A percentile compares a stretch with the other conserved stretches of the same genome.
phyloP scores from a whole-genome alignment of 2,329 filamentous ascomycete genomes.

The Raffaelea albimanens region DNA sequence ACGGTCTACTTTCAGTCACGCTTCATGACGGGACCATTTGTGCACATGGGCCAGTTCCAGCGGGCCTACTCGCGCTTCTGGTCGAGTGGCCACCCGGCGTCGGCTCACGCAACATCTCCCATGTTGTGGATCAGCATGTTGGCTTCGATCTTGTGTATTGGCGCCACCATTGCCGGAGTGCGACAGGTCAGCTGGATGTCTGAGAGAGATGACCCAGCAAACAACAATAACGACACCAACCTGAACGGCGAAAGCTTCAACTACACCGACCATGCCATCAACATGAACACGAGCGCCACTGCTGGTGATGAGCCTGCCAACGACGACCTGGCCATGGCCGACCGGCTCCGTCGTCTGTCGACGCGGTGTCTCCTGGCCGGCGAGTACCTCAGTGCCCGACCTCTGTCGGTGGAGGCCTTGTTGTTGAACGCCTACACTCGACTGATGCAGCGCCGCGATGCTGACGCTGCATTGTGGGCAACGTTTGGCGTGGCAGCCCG shows the following conservation, averaged over 20 bases:
- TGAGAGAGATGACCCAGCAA: slow-evolving; percentile 11
- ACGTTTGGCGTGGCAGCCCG: slow-evolving; percentile 36
- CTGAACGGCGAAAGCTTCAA: neutral
- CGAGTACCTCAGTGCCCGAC: slow-evolving; percentile 33
- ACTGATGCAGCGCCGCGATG: slow-evolving; percentile 29
- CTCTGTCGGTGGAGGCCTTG: slow-evolving; percentile 38
- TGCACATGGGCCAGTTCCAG: slow-evolving; percentile 35
- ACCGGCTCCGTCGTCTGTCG: slow-evolving; percentile 20
- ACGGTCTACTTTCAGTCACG: slow-evolving; percentile 28
- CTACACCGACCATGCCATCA: neutral
- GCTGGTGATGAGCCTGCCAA: slow-evolving; percentile 10
- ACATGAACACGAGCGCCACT: neutral
- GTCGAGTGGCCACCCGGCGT: slow-evolving; percentile 15
- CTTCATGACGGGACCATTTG: slow-evolving; percentile 26
- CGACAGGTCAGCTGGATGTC: slow-evolving; percentile 17
- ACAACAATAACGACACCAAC: neutral
- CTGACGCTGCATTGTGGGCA: slow-evolving; percentile 36
- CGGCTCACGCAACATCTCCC: slow-evolving; percentile 25
- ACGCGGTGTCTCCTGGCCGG: slow-evolving; percentile 38
- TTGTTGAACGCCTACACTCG: slow-evolving; percentile 35
- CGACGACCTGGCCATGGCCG: slow-evolving; percentile 5
- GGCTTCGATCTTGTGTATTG: slow-evolving; percentile 35
- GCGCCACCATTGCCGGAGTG: slow-evolving; percentile 16
- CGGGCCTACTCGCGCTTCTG: slow-evolving; percentile 39
- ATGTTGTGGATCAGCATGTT: slow-evolving; percentile 42